Conservation (phyloP, 176 grass and related monocot species). For the Avena insularis region DNA sequence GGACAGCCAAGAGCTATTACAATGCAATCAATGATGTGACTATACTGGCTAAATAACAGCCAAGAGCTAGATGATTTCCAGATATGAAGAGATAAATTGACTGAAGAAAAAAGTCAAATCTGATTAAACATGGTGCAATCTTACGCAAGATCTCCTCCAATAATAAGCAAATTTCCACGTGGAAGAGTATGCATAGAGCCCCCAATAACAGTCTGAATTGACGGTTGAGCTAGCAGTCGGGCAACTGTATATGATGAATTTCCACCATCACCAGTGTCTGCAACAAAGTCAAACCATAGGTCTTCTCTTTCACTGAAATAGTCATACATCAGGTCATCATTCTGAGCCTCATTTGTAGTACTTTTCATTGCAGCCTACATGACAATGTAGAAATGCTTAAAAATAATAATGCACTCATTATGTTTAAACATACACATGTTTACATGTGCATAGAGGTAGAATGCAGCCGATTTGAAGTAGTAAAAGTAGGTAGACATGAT, state of each 20-base stretch:
- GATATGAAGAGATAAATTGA: conserved; percentile 3
- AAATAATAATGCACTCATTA: conserved; percentile 21
- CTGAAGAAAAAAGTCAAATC: conserved; percentile 13
- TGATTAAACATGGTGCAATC: conserved; percentile 44
- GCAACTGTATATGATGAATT: conserved; percentile 89
- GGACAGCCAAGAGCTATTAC: not conserved
- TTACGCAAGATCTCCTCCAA: conserved; percentile 95
- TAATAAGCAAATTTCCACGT: conserved; percentile 87
- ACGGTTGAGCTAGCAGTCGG: conserved; percentile 77
- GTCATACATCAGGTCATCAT: conserved; percentile 70
- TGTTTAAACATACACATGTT: not conserved
- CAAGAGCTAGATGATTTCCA: conserved; percentile 24
- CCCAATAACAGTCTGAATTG: conserved; percentile 60
- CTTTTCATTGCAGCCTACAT: conserved; percentile 84
- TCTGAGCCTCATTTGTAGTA: conserved; percentile 55
- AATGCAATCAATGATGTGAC: conserved; percentile 21
- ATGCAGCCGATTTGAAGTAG: conserved; percentile 1
- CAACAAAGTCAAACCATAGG: conserved; percentile 94
- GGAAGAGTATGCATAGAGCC: conserved; percentile 85
- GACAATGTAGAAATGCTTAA: conserved; percentile 34
- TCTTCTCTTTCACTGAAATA: conserved; percentile 75
- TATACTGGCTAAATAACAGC: conserved; percentile 18
- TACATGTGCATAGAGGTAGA: conserved; percentile 13
- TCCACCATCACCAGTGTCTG: conserved; percentile 91
- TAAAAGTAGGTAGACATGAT: not conserved